Conservation (phyloP, 2,329 filamentous ascomycete species). For the Magnaporthales sp. region DNA sequence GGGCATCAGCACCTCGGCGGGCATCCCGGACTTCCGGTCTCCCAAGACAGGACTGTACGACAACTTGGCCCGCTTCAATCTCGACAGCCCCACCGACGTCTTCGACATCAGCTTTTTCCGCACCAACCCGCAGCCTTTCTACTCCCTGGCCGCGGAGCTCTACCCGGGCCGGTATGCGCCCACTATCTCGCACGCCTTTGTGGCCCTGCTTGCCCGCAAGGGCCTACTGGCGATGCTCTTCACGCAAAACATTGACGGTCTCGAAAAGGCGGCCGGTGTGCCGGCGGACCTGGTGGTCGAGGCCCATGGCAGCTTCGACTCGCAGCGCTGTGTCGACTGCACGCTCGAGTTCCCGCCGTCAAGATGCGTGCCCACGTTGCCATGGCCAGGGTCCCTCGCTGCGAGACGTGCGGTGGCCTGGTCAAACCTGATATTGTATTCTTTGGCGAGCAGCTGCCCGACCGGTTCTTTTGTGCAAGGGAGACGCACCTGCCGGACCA, state of each 20-base stretch:
- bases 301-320: constrained; percentile 89
- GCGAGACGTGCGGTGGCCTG: constrained; percentile 63
- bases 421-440: constrained; percentile 99
- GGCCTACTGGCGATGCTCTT: constrained; percentile 76
- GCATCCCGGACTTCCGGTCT: constrained; percentile 88
- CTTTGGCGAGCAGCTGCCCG: constrained; percentile 85
- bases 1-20: constrained; percentile 71
- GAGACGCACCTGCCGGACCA: constrained; percentile 56
- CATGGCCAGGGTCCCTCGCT: constrained; percentile 61
- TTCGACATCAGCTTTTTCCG: constrained; percentile 91
- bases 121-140: constrained; percentile 79
- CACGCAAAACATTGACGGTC: constrained; percentile 95
- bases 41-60: constrained; percentile 90
- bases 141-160: constrained; percentile 81
- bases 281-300: constrained; percentile 76
- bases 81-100: constrained; percentile 85
- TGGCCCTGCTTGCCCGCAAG: constrained; percentile 73
- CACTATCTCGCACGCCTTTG: constrained; percentile 84
- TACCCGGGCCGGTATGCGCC: constrained; percentile 86
- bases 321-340: constrained; percentile 86
- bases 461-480: constrained; percentile 59
- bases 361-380: constrained; percentile 64
- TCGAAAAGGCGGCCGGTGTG: constrained; percentile 82
- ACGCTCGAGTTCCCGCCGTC: constrained; percentile 57
- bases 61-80: constrained; percentile 79